A percentile compares a stretch with the other conserved stretches of the same genome.
These are phyloP conservation scores for Ophiocordyceps unilateralis DNA, from an alignment of 2,329 filamentous ascomycete genomes.

Conservation along the genomic window DNA sequence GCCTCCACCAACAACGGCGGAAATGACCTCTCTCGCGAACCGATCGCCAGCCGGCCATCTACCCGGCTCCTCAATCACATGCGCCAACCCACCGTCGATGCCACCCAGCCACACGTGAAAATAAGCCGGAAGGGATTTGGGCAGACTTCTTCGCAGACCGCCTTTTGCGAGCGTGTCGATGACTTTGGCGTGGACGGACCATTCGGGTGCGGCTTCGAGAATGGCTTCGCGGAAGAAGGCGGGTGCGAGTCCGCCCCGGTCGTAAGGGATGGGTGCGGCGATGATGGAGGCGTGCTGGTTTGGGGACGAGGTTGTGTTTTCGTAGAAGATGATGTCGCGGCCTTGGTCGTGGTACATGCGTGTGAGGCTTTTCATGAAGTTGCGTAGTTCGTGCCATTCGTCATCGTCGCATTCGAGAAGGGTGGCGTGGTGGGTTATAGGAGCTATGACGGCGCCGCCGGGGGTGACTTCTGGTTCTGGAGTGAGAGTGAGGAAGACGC, in stretches of 20 bases:
- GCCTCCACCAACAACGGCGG: slow-evolving; percentile 62
- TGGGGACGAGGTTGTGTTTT: slow-evolving; percentile 74
- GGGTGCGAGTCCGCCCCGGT: slow-evolving; percentile 76
- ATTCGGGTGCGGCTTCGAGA: slow-evolving; percentile 73
- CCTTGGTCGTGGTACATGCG: slow-evolving; percentile 90
- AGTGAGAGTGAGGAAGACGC: slow-evolving; percentile 74
- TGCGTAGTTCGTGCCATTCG: slow-evolving; percentile 97
- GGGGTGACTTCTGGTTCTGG: slow-evolving; percentile 77
- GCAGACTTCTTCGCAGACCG: slow-evolving; percentile 62
- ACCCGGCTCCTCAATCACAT: slow-evolving; percentile 73
- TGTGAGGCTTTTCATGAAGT: slow-evolving; percentile 95
- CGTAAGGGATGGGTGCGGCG: slow-evolving; percentile 75
- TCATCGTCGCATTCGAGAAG: slow-evolving; percentile 97
- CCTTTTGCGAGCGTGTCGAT: slow-evolving; percentile 69
- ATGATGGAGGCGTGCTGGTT: slow-evolving; percentile 76
- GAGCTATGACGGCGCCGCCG: slow-evolving; percentile 75
- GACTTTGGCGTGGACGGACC: slow-evolving; percentile 87
- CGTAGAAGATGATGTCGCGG: slow-evolving; percentile 88
- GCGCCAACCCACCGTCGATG: slow-evolving; percentile 79
- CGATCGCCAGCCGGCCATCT: slow-evolving; percentile 83
- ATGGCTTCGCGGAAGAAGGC: slow-evolving; percentile 96
- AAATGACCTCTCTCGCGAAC: slow-evolving; percentile 82
- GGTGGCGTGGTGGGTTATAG: slow-evolving; percentile 72
- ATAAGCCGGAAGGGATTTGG: slow-evolving; percentile 71
- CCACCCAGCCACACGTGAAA: slow-evolving; percentile 91